Percentiles rank a stretch among this genome's conserved stretches.
These are phyloP conservation scores for Gossypium laxum DNA, from an alignment of 441 rosid genomes.

Conservation along the genomic window DNA sequence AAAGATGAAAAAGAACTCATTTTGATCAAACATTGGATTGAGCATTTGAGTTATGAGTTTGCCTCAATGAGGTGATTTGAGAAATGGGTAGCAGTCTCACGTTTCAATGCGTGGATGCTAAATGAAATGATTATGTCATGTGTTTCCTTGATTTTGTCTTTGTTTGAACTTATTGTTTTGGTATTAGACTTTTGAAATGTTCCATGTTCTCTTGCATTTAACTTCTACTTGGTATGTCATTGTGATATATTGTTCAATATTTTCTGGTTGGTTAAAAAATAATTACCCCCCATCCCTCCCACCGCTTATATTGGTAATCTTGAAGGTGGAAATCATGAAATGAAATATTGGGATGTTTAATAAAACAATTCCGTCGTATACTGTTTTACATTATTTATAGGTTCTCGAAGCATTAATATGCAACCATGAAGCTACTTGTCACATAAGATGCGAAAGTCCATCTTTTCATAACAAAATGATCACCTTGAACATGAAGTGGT, in stretches of 20 bases:
- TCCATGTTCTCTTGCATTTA: background rate
- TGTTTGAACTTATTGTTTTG: background rate
- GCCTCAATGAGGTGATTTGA: background rate
- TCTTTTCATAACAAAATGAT: background rate
- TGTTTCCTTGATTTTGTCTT: background rate
- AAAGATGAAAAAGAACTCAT: background rate
- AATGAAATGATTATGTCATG: background rate
- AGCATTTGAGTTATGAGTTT: background rate
- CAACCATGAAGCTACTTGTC: background rate
- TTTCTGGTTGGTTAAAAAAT: background rate
- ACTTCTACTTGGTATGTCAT: background rate
- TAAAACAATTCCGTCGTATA: background rate
- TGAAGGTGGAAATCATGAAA: background rate
- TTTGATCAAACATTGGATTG: background rate
- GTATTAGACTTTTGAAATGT: background rate
- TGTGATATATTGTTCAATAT: background rate
- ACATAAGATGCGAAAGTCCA: background rate
- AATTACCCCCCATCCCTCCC: background rate
- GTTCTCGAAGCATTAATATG: background rate
- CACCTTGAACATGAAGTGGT: background rate
- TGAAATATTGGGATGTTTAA: background rate
- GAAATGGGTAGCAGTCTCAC: background rate
- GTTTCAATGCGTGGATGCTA: background rate
- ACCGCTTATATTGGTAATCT: background rate
- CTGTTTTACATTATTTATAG: background rate